Evolutionary conservation across 768 basidiomycete species (phyloP), one percentile per base, ranked within the genome.

Genomic region (Collybia mongolica): DNA sequence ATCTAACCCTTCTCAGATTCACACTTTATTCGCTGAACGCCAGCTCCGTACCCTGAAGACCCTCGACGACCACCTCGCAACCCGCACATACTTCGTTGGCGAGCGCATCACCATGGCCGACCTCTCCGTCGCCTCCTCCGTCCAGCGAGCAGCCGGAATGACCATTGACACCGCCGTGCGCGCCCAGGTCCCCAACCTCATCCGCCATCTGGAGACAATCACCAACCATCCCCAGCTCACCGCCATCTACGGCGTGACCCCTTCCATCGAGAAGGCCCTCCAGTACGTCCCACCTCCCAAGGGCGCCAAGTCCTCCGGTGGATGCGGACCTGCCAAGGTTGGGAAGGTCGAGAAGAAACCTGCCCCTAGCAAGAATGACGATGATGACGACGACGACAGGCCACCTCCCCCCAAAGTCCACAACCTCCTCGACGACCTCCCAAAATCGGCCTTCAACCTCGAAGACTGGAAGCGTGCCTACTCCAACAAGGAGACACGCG

Each of bases 391-490:
- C 53, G 73, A 75, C 51, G 68, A 78, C 40, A 83, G 88, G 22
- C 84, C 87, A 19, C 82, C 81, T 44, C 93, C 89, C 71, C 92
- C 95, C 58, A 96, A 96, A 68, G 80, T 72, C 50, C 94, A 95
- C 82, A 96, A 97, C 80, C 96, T 96, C 22, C 84, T 96, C 46
- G 96, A 97, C 56, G 79, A 82, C 54, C 83, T 98, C 36, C 93
- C 93, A 59, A 95, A 91, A 71, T 88, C 90, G 9, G 72, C 80
- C 5, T 84, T 91, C 71, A 93, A 93, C 75, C 83, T 93, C 49
- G 90, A 96, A 69, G 93, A 98, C 72, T 97, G 93, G 93, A 98
- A 98, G 70, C 86, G 92, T 39, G 88, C 90, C 39, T 99, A 98
- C 79, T 97, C 94, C 62, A 98, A 98, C 87, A 86, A 88, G 69